A percentile compares a stretch with the other conserved stretches of the same genome.
Evolutionary conservation across 2,329 filamentous ascomycete genomes (phyloP).

Genomic region (Grosmannia penicillata): DNA sequence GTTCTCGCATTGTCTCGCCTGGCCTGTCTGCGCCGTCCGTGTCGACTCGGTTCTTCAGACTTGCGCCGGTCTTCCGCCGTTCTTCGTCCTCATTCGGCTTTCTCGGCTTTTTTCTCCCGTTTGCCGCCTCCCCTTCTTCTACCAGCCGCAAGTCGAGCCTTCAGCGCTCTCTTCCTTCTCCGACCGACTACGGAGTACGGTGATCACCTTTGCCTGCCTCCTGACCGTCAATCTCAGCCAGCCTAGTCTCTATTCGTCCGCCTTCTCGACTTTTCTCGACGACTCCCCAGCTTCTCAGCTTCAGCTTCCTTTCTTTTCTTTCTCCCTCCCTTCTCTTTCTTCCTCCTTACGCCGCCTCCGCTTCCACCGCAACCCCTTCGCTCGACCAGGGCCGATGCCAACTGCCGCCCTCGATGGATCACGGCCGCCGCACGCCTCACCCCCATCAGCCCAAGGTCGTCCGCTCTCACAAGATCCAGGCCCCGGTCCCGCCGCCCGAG

Average conservation of each 20-base stretch:
- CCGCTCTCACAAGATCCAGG: slow-evolving; percentile 37
- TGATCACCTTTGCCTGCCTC: too few species aligned
- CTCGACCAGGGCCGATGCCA: slow-evolving; percentile 13
- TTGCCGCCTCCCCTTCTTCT: not conserved
- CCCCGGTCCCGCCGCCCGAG: slow-evolving; percentile 18
- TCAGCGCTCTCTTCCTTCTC: not conserved
- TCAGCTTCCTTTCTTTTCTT: not conserved
- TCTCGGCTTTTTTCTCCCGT: not conserved
- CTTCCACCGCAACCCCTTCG: not conserved
- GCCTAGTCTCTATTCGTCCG: not conserved
- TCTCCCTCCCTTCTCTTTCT: not conserved
- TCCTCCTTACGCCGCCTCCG: not conserved
- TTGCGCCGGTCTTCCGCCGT: too few species aligned
- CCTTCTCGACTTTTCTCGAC: not conserved
- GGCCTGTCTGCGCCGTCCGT: too few species aligned
- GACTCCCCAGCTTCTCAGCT: too few species aligned
- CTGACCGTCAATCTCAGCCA: too few species aligned
- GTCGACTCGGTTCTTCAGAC: too few species aligned
- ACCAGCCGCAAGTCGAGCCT: not conserved
- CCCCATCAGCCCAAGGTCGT: slow-evolving; percentile 29
- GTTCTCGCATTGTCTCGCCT: too few species aligned
- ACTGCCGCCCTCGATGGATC: slow-evolving; percentile 25
- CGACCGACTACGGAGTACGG: too few species aligned
- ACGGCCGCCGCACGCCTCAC: slow-evolving; percentile 17
- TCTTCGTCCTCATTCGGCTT: too few species aligned